Evolutionary conservation across 1,284 basidiomycete species (phyloP), one percentile per base, ranked within the genome.

Genomic region (Sanghuangporus sanghuang): DNA sequence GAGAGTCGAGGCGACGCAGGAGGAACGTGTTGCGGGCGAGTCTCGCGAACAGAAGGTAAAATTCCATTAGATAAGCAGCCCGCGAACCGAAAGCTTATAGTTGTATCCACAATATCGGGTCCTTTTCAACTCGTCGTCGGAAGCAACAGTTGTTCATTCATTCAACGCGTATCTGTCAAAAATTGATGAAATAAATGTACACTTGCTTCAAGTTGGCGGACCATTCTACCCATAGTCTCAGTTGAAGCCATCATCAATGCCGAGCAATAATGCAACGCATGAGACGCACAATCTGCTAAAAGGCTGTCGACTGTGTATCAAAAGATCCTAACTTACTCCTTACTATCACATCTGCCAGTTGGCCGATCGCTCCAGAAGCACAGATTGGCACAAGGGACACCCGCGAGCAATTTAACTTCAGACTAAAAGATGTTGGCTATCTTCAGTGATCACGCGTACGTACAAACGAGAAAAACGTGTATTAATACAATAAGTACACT

Each of bases 21-120:
- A 49, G 16, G 53, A 54, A 54, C 53, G 53, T 54, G 53, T 54
- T 54, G 53, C 32, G 53, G 27, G 53, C 53, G 16, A 27, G 53
- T 35, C 53, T 54, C 32, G 53, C 53, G 53, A 54, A 54, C 35
- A 54, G 53, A 54, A 54, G 50, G 53, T 54, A 54, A 54, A 54
- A 54, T 54, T 21, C 53, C 27, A 35, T 54, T 54, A 54, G 27
- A 18, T 54, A 54, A 54, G 53, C 53, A 38, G n/a, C 16, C 44
- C 44, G 21, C 18, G 32, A 54, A n/a, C 53, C 53, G 53, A 54
- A 18, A 38, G 9, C 36, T 54, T 36, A 54, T 54, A n/a, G 21
- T 9, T 23, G 9, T 16, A 49, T n/a, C 21, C 12, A n/a, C 23
- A 14, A 35, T 3, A 8, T 6, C 49, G 12, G 12, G n/a, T 32